Percentiles rank a stretch among this genome's conserved stretches.
Evolutionary conservation across 2,329 filamentous ascomycete species (phyloP).

Genomic region (Arthrobotrys entomopaga): DNA sequence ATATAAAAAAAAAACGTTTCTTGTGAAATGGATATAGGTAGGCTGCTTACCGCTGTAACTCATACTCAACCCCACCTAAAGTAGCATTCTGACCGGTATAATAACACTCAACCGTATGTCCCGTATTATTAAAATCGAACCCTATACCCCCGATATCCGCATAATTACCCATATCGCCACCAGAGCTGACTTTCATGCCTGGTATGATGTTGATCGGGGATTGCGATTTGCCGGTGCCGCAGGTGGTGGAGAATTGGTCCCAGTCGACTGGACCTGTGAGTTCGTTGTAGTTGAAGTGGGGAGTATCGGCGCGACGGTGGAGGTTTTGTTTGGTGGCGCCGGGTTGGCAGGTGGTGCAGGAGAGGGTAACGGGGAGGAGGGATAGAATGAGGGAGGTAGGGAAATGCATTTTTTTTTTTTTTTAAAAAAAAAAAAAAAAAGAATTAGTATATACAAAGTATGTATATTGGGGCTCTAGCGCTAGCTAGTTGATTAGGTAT

Average conservation of each 20-base stretch:
- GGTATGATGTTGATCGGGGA: conserved; percentile 69
- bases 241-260: conserved; percentile 59
- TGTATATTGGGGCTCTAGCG: no score
- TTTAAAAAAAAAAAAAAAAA: no score
- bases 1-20: no score
- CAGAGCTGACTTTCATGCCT: conserved; percentile 60
- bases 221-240: conserved; percentile 66
- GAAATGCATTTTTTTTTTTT: no score
- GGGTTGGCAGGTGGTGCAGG: no score
- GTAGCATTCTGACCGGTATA: conserved; percentile 63
- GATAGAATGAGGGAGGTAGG: no score
- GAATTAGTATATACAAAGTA: no score
- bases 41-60: conserved; percentile 44
- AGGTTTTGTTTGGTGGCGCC: no score
- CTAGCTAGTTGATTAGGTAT: no score
- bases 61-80: conserved; percentile 44
- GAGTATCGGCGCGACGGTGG: not conserved
- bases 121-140: conserved; percentile 69
- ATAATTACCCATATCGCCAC: conserved; percentile 62
- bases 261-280: conserved; percentile 51
- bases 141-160: conserved; percentile 60
- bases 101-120: conserved; percentile 69
- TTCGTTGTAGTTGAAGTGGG: conserved; percentile 34
- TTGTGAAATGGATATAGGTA: no score
- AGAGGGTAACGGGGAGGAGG: no score